Evolutionary conservation across 1,284 basidiomycete species (phyloP).

Genomic region (Leucoagaricus sp.): DNA sequence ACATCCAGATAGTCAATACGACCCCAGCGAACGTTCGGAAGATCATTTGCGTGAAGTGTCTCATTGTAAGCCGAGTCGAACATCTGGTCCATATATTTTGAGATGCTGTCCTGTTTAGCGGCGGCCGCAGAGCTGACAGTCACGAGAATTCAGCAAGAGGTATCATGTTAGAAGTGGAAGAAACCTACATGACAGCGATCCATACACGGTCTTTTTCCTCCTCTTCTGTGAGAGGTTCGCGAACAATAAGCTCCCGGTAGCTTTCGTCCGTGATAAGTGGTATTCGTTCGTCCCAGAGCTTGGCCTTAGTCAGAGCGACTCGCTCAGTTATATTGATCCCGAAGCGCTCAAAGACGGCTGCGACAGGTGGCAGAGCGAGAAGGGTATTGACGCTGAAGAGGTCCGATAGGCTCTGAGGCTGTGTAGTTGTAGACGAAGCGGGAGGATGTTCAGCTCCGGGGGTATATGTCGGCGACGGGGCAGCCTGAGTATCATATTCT

Average conservation of each 20-base stretch:
- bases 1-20: slow-evolving; percentile 83
- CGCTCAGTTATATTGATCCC: slow-evolving; percentile 72
- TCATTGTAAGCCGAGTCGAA: slow-evolving; percentile 73
- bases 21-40: slow-evolving; percentile 72
- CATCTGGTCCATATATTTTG: slow-evolving; percentile 64
- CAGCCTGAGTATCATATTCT: slow-evolving; percentile 34
- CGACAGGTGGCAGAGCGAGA: slow-evolving; percentile 52
- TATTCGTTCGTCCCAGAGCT: slow-evolving; percentile 69
- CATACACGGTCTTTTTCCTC: slow-evolving; percentile 69
- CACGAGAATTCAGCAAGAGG: slow-evolving; percentile 7
- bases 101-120: slow-evolving; percentile 59
- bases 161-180: background rate
- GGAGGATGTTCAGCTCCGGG: slow-evolving; percentile 14
- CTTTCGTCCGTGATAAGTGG: slow-evolving; percentile 77
- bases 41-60: slow-evolving; percentile 57
- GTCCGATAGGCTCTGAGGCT: slow-evolving; percentile 19
- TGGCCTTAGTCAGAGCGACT: slow-evolving; percentile 41
- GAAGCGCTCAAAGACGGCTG: slow-evolving; percentile 49
- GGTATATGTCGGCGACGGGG: slow-evolving; percentile 23
- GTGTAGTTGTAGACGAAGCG: slow-evolving; percentile 15
- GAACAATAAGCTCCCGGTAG: slow-evolving; percentile 64
- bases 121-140: slow-evolving; percentile 66
- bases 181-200: slow-evolving; percentile 71
- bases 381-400: slow-evolving; percentile 48
- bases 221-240: slow-evolving; percentile 61